Evolutionary conservation across 352 stramenopile species (phyloP).

Genomic region (Blastocystis sp.): DNA sequence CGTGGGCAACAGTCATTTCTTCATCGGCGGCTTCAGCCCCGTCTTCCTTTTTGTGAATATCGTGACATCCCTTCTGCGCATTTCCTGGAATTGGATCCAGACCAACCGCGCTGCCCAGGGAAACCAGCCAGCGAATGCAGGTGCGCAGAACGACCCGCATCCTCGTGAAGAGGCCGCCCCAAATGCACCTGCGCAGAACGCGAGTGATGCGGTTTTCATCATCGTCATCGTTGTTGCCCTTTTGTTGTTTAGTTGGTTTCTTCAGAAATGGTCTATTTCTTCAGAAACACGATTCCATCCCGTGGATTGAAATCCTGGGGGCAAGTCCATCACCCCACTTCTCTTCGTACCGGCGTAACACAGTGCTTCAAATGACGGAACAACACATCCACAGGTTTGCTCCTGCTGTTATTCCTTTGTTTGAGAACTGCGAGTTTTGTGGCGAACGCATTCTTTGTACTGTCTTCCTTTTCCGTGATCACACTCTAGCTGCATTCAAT

Average conservation of each 20-base stretch:
- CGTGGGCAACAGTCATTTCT: conserved; percentile 3
- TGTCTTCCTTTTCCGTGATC: not conserved
- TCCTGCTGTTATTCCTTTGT: conserved; percentile 26
- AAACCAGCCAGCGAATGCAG: not conserved
- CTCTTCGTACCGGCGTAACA: not conserved
- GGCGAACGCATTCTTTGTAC: conserved; percentile 36
- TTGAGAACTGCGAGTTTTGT: conserved; percentile 52
- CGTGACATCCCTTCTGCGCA: not conserved
- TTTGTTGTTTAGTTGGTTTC: not conserved
- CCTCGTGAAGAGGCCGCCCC: not conserved
- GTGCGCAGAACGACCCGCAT: not conserved
- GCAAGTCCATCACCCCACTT: not conserved
- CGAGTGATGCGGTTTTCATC: not conserved
- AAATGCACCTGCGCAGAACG: not conserved
- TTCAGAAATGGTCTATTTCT: not conserved
- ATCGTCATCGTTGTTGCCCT: conserved; percentile 10
- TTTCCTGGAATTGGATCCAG: not conserved
- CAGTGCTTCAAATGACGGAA: not conserved
- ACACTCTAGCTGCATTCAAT: conserved; percentile 26
- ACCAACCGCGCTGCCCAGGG: not conserved
- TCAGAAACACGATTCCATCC: not conserved
- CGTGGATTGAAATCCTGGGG: no score
- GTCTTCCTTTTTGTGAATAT: conserved; percentile 11
- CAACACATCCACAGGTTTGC: conserved; percentile 17
- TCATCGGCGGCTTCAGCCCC: not conserved